Evolutionary conservation across 768 basidiomycete genomes (phyloP).

Genomic region (Sporobolomyces pararoseus): DNA sequence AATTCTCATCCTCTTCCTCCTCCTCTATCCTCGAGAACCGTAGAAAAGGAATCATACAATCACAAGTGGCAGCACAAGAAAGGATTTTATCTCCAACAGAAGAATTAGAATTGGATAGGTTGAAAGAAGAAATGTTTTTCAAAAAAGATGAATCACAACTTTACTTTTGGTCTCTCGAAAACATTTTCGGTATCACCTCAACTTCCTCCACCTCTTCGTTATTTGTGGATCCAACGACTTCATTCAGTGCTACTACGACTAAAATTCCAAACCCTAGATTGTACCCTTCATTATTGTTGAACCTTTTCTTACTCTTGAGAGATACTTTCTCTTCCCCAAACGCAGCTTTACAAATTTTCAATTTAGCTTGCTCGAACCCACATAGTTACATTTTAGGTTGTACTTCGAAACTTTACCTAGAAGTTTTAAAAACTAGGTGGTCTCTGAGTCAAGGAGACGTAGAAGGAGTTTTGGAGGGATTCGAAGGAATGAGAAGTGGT

Average conservation of each 20-base stretch:
- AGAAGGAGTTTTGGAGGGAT: constrained; percentile 51
- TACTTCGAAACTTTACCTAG: constrained; percentile 80
- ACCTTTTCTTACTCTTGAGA: constrained; percentile 72
- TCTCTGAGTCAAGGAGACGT: constrained; percentile 16
- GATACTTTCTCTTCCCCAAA: constrained; percentile 74
- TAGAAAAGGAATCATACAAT: not conserved
- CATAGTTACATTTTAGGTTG: constrained; percentile 82
- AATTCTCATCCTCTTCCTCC: not conserved
- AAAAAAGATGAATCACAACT: constrained; percentile 68
- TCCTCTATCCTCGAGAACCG: too few relatives aligned
- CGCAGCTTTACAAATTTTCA: constrained; percentile 75
- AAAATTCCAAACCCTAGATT: too few relatives aligned
- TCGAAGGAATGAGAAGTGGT: constrained; percentile 58
- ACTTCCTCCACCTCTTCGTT: not conserved
- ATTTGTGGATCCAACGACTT: too few relatives aligned
- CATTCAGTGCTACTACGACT: too few relatives aligned
- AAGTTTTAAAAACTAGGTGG: constrained; percentile 83
- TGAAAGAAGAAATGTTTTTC: constrained; percentile 67
- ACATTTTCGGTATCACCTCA: constrained; percentile 58
- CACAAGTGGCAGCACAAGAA: too few relatives aligned
- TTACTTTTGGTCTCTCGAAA: constrained; percentile 65
- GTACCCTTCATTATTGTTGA: constrained; percentile 57
- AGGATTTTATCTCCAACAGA: constrained; percentile 9
- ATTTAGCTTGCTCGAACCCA: constrained; percentile 70
- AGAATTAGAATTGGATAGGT: constrained; percentile 56